A percentile compares a stretch with the other conserved stretches of the same genome.
Conservation (phyloP, 805 yeast genomes). For the Blastobotrys peoriensis region DNA sequence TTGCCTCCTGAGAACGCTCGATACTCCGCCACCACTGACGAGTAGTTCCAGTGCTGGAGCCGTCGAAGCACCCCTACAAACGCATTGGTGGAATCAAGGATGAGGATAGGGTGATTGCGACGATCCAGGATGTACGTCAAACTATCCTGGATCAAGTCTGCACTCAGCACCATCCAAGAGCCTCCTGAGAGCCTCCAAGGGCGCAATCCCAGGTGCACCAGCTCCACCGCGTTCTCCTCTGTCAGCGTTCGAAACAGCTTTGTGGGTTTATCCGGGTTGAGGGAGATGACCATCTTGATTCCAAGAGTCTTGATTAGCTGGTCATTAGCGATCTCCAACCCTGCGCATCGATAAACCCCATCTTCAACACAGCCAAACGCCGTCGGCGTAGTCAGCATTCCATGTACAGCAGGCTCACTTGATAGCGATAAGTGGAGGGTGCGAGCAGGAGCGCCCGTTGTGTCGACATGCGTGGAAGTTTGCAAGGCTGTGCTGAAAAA, state of each 20-base stretch:
- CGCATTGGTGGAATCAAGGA: conserved; percentile 76
- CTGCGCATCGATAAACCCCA: conserved; percentile 77
- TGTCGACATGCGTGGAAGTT: too few species aligned
- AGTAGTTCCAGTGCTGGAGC: conserved; percentile 82
- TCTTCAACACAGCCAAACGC: conserved; percentile 88
- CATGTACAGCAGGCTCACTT: not conserved
- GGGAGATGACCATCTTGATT: conserved; percentile 59
- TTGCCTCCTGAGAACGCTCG: conserved; percentile 67
- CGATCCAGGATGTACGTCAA: conserved; percentile 59
- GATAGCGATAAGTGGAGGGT: too few species aligned
- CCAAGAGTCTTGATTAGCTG: conserved; percentile 72
- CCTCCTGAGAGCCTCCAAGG: conserved; percentile 36
- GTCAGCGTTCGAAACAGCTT: conserved; percentile 62
- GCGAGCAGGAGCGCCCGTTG: too few species aligned
- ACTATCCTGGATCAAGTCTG: conserved; percentile 56
- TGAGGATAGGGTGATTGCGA: conserved; percentile 57
- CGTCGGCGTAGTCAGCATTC: conserved; percentile 87
- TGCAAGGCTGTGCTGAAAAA: too few species aligned
- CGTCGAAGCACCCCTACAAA: conserved; percentile 76
- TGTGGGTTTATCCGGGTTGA: conserved; percentile 84
- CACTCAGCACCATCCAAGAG: conserved; percentile 74
- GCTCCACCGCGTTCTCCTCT: conserved; percentile 33
- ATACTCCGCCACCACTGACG: conserved; percentile 80
- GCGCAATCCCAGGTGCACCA: conserved; percentile 32
- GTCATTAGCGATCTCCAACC: conserved; percentile 66